Base-by-base conservation (phyloP, 2,329 filamentous ascomycete species). In the Arthrobotrys megalospora region DNA sequence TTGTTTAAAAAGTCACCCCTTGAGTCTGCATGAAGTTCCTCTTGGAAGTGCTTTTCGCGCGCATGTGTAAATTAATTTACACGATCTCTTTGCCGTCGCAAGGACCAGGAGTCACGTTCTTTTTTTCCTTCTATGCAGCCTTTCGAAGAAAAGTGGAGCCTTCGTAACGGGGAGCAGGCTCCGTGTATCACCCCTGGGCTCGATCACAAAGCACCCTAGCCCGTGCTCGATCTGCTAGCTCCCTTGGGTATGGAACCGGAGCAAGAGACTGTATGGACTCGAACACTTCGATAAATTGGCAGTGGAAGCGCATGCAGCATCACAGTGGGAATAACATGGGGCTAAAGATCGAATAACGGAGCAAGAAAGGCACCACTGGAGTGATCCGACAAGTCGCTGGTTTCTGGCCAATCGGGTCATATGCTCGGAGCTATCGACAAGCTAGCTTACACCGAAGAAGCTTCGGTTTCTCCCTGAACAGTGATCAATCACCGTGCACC, bases 291-390 rank as follows among this genome's bases (percentile, higher is more conserved):
- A 72, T 63, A 72, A 72, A 78, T 72, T 72, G 68, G 72, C 60
- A 78, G 67, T 78, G 75, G 75, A 78, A 55, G 50, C 62, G 75
- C 75, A 78, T 78, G 75, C 75, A 77, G 58, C 48, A 65, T 76
- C 65, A 41, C 65, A 70, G 32, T 48, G 48, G 45, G 53, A 64
- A 55, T 48, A 52, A 47, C 58, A 66, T 70, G 73, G 58, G 32
- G 21, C 36, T 38, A 55, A 41, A 21, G 48, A 58, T 60, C 62
- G 70, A 55, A 76, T 55, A 34, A 28, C 55, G 55, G 19, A 43
- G 45, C 55, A 3, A 60, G 55, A 36, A 60, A 60, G 55, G 55
- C 34, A 60, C 34, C n/a, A 14, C 34, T 41, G 16, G 19, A 60
- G 48, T 41, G 63, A 66, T 62, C 52, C 53, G 64, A 70, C 47